Evolutionary conservation across 768 basidiomycete genomes (phyloP).

Genomic region (Kondoa malvinella): DNA sequence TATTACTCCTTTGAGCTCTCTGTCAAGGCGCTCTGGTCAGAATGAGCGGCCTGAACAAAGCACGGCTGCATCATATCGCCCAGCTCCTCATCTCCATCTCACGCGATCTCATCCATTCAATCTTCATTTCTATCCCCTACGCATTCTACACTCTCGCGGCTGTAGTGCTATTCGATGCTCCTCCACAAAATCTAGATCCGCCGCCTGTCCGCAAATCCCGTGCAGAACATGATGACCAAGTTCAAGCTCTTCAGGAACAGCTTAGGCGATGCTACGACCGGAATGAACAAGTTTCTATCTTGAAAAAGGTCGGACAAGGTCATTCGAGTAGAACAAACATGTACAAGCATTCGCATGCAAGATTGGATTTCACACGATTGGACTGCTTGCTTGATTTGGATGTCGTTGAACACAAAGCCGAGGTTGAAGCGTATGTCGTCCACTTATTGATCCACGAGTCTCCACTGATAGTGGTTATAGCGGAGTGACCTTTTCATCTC

Average conservation of each 20-base stretch:
- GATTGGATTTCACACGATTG: neutral
- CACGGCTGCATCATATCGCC: neutral
- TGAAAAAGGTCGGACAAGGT: neutral
- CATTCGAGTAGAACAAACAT: neutral
- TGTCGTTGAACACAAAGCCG: neutral
- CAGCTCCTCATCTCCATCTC: neutral
- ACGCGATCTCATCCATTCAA: slow-evolving; percentile 6
- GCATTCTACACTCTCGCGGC: neutral
- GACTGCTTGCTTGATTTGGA: neutral
- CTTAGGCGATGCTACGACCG: neutral
- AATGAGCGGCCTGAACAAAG: neutral
- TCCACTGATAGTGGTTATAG: no score
- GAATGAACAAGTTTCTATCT: neutral
- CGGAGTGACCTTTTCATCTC: neutral
- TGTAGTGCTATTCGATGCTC: neutral
- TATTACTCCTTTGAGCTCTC: no score
- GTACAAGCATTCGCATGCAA: neutral
- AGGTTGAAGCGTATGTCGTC: neutral
- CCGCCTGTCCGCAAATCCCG: neutral
- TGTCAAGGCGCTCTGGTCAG: no score
- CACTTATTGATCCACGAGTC: no score
- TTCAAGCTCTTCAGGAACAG: neutral
- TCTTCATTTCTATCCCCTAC: neutral
- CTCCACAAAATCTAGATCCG: neutral
- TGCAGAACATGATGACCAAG: neutral